Evolutionary conservation across 208 protist species (phyloP).

Genomic region (Crithidia expoeki): DNA sequence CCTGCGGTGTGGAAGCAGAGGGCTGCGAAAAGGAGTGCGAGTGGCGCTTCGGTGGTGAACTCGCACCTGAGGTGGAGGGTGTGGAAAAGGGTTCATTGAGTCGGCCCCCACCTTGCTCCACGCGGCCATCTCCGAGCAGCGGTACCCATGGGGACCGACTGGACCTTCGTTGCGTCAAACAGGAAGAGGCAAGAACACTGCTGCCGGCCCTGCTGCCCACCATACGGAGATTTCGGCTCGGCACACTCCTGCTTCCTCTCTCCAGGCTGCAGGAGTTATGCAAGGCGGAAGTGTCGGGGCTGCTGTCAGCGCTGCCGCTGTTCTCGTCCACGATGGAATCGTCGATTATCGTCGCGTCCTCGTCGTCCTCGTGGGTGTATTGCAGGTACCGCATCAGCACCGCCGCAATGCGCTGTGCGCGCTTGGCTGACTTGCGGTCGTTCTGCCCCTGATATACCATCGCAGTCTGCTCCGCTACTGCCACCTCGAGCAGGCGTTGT

Average conservation of each 20-base stretch:
- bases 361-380: constrained; percentile 22
- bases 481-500: constrained; percentile 28
- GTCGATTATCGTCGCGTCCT: background rate
- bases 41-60: background rate
- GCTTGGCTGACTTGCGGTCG: constrained; percentile 26
- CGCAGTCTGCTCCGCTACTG: constrained; percentile 36
- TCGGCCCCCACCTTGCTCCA: background rate
- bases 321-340: constrained; percentile 3
- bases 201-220: constrained; percentile 1
- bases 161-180: background rate
- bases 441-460: constrained; percentile 13
- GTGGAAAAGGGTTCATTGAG: background rate
- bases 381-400: constrained; percentile 34
- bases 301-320: background rate
- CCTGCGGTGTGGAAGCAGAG: background rate
- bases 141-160: constrained; percentile 14
- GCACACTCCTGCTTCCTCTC: background rate
- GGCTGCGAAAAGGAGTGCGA: constrained; percentile 8
- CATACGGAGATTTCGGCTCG: background rate
- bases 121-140: constrained; percentile 3
- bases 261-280: constrained; percentile 1
- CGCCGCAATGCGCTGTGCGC: constrained; percentile 20
- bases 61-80: background rate
- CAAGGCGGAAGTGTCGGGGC: background rate
- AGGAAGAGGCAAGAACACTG: background rate